phyloP scores from a whole-genome alignment of 1,284 basidiomycete species.

The Schizophyllum amplum region DNA sequence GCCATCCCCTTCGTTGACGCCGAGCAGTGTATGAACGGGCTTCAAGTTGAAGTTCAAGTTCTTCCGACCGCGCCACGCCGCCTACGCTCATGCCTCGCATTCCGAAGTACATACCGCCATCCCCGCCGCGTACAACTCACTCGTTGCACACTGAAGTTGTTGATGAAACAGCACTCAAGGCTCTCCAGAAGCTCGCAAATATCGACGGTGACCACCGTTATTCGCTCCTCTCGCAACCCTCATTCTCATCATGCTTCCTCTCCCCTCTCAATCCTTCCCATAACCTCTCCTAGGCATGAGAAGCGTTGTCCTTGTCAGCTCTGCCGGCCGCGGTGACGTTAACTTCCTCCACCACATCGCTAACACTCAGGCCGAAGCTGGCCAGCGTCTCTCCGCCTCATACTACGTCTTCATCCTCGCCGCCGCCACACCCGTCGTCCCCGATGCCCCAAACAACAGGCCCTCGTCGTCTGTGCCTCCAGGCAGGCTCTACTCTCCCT shows the following conservation, averaged over 20 bases:
- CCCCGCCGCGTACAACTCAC: conserved; percentile 39
- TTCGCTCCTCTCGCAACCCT: too few relatives aligned
- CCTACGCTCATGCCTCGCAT: background rate
- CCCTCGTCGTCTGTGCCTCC: conserved; percentile 50
- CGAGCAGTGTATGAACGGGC: too few relatives aligned
- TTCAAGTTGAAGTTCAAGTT: background rate
- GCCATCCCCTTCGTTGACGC: too few relatives aligned
- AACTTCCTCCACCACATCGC: conserved; percentile 48
- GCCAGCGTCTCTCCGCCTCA: background rate
- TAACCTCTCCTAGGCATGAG: conserved; percentile 29
- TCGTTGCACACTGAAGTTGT: conserved; percentile 57
- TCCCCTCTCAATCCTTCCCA: too few relatives aligned
- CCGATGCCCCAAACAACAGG: conserved; percentile 18
- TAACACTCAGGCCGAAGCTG: conserved; percentile 29
- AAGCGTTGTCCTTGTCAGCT: conserved; percentile 48
- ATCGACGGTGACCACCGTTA: too few relatives aligned
- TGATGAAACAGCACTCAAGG: conserved; percentile 45
- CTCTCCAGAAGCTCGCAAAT: conserved; percentile 39
- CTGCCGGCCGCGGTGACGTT: conserved; percentile 44
- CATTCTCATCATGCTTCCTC: background rate
- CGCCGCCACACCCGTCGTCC: background rate
- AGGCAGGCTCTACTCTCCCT: conserved; percentile 47
- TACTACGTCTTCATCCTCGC: background rate
- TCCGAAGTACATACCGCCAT: background rate
- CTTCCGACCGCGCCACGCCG: background rate